Evolutionary conservation across 2,329 filamentous ascomycete genomes (phyloP).

Genomic region (Emmonsiellopsis sp.): DNA sequence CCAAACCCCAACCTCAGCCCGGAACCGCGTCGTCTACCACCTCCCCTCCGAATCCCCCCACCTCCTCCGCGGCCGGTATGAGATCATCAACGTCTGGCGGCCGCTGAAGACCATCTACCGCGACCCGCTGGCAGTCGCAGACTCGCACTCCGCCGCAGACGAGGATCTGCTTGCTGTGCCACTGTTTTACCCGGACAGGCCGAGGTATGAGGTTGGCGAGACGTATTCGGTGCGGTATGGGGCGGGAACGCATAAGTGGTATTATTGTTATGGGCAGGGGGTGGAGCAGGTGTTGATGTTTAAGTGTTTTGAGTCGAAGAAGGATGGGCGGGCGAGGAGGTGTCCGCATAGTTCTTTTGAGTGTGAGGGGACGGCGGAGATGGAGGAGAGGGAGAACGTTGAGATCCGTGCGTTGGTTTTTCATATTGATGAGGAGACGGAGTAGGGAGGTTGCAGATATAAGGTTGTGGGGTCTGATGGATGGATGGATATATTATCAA

Average conservation of each 20-base stretch:
- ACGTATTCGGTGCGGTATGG: slow-evolving; percentile 39
- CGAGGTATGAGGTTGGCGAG: slow-evolving; percentile 30
- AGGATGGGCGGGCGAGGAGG: slow-evolving; percentile 43
- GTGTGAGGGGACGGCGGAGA: slow-evolving; percentile 36
- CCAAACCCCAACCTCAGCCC: slow-evolving; percentile 37
- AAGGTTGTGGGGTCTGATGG: background rate
- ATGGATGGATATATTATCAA: background rate
- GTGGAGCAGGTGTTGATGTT: slow-evolving; percentile 49
- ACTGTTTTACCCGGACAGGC: slow-evolving; percentile 43
- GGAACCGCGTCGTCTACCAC: slow-evolving; percentile 34
- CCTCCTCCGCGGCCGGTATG: slow-evolving; percentile 35
- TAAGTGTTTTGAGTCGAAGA: slow-evolving; percentile 53
- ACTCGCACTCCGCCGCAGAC: slow-evolving; percentile 42
- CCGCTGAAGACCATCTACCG: slow-evolving; percentile 41
- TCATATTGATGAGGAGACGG: slow-evolving; percentile 29
- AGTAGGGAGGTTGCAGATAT: background rate
- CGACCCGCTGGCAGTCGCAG: slow-evolving; percentile 47
- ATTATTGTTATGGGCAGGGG: slow-evolving; percentile 42
- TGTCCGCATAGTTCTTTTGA: slow-evolving; percentile 50
- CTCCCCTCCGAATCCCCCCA: slow-evolving; percentile 34
- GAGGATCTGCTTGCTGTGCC: slow-evolving; percentile 40
- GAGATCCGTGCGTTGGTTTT: slow-evolving; percentile 49
- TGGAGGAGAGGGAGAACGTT: slow-evolving; percentile 43
- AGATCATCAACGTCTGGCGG: slow-evolving; percentile 46
- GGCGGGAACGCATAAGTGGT: slow-evolving; percentile 38